A percentile compares a stretch with the other conserved stretches of the same genome.
Conservation (phyloP, 257 asterid genomes). For the Scutellaria galericulata region DNA sequence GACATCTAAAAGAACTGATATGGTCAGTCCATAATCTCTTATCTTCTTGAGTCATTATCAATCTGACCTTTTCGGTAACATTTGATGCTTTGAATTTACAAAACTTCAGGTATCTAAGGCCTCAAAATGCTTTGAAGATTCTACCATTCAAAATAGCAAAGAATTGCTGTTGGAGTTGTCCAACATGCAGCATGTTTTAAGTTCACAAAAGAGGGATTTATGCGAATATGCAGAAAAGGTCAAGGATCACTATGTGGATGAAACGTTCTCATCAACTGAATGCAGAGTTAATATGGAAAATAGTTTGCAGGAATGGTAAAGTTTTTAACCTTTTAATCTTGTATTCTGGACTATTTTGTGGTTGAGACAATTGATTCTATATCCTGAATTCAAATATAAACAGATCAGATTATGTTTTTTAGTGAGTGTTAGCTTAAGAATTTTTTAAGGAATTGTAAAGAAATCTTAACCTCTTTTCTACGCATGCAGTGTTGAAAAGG, state of each 20-base stretch:
- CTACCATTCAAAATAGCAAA: constrained; percentile 56
- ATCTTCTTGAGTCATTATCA: not conserved
- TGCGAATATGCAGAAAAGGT: constrained; percentile 56
- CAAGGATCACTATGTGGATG: constrained; percentile 53
- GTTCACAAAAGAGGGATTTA: constrained; percentile 52
- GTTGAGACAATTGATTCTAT: not conserved
- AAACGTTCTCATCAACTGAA: constrained; percentile 57
- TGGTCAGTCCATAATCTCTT: constrained; percentile 46
- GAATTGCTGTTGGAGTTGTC: constrained; percentile 54
- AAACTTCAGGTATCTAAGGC: constrained; percentile 66
- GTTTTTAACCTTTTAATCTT: constrained; percentile 1
- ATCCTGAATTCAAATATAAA: too few relatives aligned
- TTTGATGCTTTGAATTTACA: constrained; percentile 20
- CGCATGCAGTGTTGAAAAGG: constrained; percentile 53
- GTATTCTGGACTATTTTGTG: constrained; percentile 14
- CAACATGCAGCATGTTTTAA: constrained; percentile 59
- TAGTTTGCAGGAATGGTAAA: constrained; percentile 69
- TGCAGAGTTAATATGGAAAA: constrained; percentile 57
- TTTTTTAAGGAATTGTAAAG: not conserved
- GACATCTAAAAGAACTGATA: constrained; percentile 56
- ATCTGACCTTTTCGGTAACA: not conserved
- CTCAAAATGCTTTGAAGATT: constrained; percentile 62
- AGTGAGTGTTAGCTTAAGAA: not conserved
- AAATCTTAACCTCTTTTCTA: constrained; percentile 1
- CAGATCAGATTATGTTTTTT: not conserved